Conservation (phyloP, 805 yeast genomes). For the Metschnikowia colocasiae region DNA sequence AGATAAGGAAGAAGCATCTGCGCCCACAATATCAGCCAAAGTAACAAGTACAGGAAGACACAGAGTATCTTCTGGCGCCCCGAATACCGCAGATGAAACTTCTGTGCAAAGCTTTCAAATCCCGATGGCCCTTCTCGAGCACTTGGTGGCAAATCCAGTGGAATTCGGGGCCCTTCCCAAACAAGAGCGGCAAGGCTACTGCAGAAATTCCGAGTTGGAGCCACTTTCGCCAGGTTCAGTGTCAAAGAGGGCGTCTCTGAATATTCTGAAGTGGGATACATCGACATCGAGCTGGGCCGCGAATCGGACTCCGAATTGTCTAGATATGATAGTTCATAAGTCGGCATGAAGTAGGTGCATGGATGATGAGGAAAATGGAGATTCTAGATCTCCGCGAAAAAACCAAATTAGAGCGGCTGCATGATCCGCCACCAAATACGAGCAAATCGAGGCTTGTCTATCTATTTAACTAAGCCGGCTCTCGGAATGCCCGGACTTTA, state of each 20-base stretch:
- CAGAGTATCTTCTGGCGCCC: conserved; percentile 24
- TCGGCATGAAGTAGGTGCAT: conserved; percentile 4
- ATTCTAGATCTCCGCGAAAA: conserved; percentile 2
- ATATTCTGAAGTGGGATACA: not conserved
- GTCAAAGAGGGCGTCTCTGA: not conserved
- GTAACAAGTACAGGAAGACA: conserved; percentile 36
- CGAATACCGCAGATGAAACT: conserved; percentile 29
- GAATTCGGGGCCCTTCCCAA: conserved; percentile 56
- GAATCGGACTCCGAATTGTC: not conserved
- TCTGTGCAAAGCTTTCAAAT: conserved; percentile 44
- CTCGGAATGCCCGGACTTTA: not conserved
- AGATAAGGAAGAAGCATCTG: conserved; percentile 45
- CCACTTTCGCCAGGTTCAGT: not conserved
- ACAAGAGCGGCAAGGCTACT: conserved; percentile 26
- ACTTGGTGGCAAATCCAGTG: conserved; percentile 47
- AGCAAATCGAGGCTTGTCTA: not conserved
- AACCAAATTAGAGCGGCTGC: not conserved
- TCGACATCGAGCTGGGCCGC: conserved; percentile 1
- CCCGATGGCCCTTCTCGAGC: conserved; percentile 23
- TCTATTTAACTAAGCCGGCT: not conserved
- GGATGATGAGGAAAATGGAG: not conserved
- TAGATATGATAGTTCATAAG: conserved; percentile 2
- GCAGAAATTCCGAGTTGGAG: not conserved
- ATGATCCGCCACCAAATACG: not conserved
- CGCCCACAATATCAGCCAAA: conserved; percentile 45